Conservation (phyloP, 768 basidiomycete species). For the Mycena maculata region DNA sequence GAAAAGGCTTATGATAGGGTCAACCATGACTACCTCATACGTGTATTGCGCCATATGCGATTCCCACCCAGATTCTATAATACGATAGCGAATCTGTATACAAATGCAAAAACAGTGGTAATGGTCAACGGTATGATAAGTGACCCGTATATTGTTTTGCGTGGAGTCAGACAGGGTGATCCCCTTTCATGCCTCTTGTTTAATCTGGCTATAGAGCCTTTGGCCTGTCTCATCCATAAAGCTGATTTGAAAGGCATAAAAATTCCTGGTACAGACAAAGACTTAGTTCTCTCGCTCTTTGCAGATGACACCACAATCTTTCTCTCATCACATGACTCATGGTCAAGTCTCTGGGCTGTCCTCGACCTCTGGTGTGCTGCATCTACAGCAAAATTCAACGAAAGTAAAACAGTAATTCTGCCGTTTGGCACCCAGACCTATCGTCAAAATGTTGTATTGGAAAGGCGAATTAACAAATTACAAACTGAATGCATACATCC, state of each 20-base stretch:
- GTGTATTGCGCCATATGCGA: background rate
- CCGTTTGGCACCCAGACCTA: conserved; percentile 44
- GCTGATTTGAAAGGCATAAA: conserved; percentile 43
- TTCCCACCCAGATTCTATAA: conserved; percentile 31
- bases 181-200: conserved; percentile 54
- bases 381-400: conserved; percentile 55
- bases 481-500: background rate
- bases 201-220: conserved; percentile 55
- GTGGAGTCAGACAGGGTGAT: conserved; percentile 48
- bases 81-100: conserved; percentile 35
- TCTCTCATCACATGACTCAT: conserved; percentile 45
- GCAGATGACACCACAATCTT: conserved; percentile 56
- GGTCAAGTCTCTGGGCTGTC: conserved; percentile 37
- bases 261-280: conserved; percentile 33
- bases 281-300: conserved; percentile 48
- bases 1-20: background rate
- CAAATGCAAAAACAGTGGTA: conserved; percentile 8
- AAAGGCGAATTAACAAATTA: conserved; percentile 11
- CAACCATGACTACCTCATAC: conserved; percentile 33
- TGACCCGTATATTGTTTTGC: conserved; percentile 23
- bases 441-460: conserved; percentile 21
- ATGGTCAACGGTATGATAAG: conserved; percentile 34
- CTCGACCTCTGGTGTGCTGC: conserved; percentile 53
- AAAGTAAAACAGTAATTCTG: conserved; percentile 51
- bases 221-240: conserved; percentile 44